Conservation (phyloP, 257 asterid species). For the Scutellaria barbata region DNA sequence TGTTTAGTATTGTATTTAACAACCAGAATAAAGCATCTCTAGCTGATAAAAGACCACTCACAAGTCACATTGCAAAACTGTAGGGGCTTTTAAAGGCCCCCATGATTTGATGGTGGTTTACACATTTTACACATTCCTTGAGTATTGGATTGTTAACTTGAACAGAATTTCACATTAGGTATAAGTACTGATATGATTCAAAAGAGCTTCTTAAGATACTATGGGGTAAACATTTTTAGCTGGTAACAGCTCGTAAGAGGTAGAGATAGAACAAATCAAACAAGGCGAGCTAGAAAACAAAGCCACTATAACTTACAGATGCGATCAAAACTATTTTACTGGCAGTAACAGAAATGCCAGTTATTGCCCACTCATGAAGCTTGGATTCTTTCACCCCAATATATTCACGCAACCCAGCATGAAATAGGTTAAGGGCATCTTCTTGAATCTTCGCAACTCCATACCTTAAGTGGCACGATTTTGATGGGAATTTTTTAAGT, state of each 20-base stretch:
- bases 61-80: neutral
- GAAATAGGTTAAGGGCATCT: constrained; percentile 80
- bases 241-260: neutral
- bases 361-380: constrained; percentile 77
- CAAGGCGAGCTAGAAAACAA: constrained; percentile 4
- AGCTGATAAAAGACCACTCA: constrained; percentile 18
- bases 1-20: constrained; percentile 2
- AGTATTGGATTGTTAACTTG: constrained; percentile 11
- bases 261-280: constrained; percentile 7
- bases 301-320: constrained; percentile 58
- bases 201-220: constrained; percentile 17
- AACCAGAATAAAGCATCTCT: neutral
- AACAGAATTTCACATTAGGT: constrained; percentile 26
- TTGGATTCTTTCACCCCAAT: constrained; percentile 58
- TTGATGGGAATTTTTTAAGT: constrained; percentile 80
- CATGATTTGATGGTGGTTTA: neutral
- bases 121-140: constrained; percentile 11
- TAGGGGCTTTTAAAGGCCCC: constrained; percentile 17
- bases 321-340: constrained; percentile 80
- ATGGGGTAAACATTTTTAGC: neutral
- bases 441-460: constrained; percentile 87
- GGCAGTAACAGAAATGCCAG: constrained; percentile 89
- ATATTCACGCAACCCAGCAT: constrained; percentile 84
- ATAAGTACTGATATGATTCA: constrained; percentile 11
- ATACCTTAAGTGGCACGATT: constrained; percentile 84